Evolutionary conservation across 1,139 yeast genomes (phyloP).

Genomic region (Candida pseudocylindracea): DNA sequence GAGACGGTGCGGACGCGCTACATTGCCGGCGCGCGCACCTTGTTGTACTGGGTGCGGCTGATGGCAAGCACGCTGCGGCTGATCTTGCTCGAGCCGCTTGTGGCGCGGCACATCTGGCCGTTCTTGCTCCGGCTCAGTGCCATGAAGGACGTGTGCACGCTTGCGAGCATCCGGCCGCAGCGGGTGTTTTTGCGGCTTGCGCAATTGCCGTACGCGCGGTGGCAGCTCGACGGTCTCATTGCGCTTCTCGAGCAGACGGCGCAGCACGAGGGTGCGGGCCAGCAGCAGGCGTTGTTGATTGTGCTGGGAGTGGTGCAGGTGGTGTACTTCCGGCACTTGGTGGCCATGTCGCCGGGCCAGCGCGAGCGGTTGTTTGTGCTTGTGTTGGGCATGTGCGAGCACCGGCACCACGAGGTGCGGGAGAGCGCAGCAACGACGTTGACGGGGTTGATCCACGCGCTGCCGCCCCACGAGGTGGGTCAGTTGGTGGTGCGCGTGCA

Average conservation of each 20-base stretch:
- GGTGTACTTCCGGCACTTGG: constrained; percentile 50
- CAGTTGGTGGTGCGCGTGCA: constrained; percentile 9
- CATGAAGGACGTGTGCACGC: constrained; percentile 64
- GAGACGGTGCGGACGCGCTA: constrained; percentile 22
- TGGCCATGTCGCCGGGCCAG: constrained; percentile 27
- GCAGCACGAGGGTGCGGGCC: constrained; percentile 6
- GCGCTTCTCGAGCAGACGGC: constrained; percentile 24
- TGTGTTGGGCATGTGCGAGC: constrained; percentile 31
- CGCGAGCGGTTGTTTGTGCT: constrained; percentile 26
- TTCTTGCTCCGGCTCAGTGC: constrained; percentile 42
- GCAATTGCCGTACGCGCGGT: constrained; percentile 23
- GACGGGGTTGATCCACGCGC: constrained; percentile 63
- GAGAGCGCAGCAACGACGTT: constrained; percentile 56
- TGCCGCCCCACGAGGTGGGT: constrained; percentile 35
- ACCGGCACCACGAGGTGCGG: constrained; percentile 55
- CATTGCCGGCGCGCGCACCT: constrained; percentile 22
- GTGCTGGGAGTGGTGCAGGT: constrained; percentile 54
- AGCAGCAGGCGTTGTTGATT: constrained; percentile 15
- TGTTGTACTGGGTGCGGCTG: constrained; percentile 18
- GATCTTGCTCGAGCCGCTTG: constrained; percentile 3
- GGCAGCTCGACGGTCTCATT: constrained; percentile 21
- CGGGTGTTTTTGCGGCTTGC: constrained; percentile 31
- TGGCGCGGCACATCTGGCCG: constrained; percentile 34
- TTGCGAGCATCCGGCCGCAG: constrained; percentile 41
- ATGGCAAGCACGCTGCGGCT: constrained; percentile 16